Conservation (phyloP, 495 filamentous ascomycete genomes). For the Podospora pseudocomata region DNA sequence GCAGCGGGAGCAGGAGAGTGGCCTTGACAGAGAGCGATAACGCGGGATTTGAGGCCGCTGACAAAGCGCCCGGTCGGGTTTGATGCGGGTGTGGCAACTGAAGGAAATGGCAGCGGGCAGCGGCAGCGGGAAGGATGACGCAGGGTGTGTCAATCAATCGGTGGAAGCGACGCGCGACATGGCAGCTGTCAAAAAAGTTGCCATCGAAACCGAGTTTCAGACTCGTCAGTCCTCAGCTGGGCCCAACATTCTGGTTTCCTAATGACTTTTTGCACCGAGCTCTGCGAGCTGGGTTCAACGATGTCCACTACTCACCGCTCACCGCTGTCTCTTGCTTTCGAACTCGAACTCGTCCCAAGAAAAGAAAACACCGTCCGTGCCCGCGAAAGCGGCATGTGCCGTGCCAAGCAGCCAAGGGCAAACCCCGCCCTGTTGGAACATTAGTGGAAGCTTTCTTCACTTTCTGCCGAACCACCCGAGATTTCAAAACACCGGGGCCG, state of each 20-base stretch:
- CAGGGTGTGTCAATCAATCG: not conserved
- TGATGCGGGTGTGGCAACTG: not conserved
- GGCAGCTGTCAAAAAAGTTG: not conserved
- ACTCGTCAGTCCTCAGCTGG: no score
- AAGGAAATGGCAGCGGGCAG: not conserved
- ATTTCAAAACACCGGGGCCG: constrained; percentile 1
- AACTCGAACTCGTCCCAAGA: no score
- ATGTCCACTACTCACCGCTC: not conserved
- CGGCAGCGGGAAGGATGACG: not conserved
- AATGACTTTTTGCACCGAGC: no score
- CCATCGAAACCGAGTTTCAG: not conserved
- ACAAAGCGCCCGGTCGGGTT: not conserved
- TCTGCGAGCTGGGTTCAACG: not conserved
- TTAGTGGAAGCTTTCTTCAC: not conserved
- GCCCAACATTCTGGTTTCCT: no score
- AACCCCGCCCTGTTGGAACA: not conserved
- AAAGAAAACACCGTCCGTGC: not conserved
- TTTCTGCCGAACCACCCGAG: not conserved
- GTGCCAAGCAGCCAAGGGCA: not conserved
- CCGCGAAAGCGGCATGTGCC: not conserved
- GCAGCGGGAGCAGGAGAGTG: not conserved
- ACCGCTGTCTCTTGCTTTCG: no score
- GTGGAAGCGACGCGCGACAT: no score
- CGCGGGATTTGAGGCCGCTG: constrained; percentile 3
- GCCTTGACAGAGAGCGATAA: no score